A percentile compares a stretch with the other conserved stretches of the same genome.
These are phyloP conservation scores for Diaporthe citriasiana DNA, from an alignment of 2,329 filamentous ascomycete species.

Conservation along the genomic window DNA sequence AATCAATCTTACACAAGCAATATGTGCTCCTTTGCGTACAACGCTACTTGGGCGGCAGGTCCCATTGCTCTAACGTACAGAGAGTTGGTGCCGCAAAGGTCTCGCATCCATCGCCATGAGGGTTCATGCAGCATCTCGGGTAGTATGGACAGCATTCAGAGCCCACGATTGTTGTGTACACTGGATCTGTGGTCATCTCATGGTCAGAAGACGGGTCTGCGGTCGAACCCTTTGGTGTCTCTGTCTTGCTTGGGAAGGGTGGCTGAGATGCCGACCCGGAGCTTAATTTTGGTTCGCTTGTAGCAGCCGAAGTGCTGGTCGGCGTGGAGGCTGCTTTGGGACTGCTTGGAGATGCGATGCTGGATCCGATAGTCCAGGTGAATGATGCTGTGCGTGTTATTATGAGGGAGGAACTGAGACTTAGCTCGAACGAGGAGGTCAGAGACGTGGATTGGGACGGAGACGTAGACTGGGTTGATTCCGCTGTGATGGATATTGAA, in stretches of 20 bases:
- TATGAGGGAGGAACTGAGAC: neutral
- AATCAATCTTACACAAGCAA: neutral
- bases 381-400: constrained; percentile 16
- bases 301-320: neutral
- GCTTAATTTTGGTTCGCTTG: neutral
- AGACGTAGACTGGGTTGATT: neutral
- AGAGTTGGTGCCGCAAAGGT: constrained; percentile 20
- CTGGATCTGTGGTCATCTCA: neutral
- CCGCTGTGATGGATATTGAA: neutral
- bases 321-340: neutral
- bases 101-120: neutral
- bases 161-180: constrained; percentile 2
- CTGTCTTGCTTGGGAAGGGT: neutral
- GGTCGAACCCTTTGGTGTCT: neutral
- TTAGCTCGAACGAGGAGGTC: neutral
- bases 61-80: neutral
- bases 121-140: constrained; percentile 13
- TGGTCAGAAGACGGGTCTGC: neutral
- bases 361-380: neutral
- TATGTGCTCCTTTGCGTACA: neutral
- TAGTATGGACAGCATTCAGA: constrained; percentile 20
- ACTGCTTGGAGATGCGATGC: neutral
- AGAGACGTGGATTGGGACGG: neutral
- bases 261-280: too few species aligned
- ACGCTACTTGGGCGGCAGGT: neutral